Base-by-base conservation (phyloP, 2,329 filamentous ascomycete species). In the Penicillium sp. region DNA sequence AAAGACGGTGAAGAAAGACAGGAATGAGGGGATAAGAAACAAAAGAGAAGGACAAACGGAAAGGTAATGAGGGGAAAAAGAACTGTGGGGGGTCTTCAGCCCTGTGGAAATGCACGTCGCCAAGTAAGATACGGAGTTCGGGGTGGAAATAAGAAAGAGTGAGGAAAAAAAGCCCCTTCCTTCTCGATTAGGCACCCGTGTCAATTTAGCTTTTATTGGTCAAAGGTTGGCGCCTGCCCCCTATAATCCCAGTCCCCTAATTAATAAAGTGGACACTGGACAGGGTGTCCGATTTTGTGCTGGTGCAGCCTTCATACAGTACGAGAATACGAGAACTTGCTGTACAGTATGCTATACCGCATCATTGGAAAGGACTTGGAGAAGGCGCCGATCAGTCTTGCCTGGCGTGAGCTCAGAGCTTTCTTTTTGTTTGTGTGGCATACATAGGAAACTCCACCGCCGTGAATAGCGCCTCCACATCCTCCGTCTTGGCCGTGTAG, bases 401-500 rank as follows among this genome's bases (percentile, higher is more conserved):
- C 19, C 49, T 14, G 14, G 19, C 7, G 14, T 37, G 22, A 16
- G 36, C 19, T 51, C 6, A 11, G 9, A 35, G 49, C 36, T 37
- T 39, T 11, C 22, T 40, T 36, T 4, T 19, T 36, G 10, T 13
- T 35, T 18, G 24, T 52, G 36, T 41, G 41, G 41, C 69, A 57
- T 75, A 77, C 73, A 75, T 73, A 51, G 69, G 44, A 55, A 74
- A 76, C 49, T 70, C 67, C 33, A 74, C 75, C 22, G 75, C 73
- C 22, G 71, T 69, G 68, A 85, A 83, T 40, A 85, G 69, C 11
- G 70, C 69, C 65, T 80, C 74, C 46, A 85, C 77, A 69, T 85
- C 82, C 60, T 79, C 73, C 49, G 74, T 70, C 66, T 82, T 81
- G n/a, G 82, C 82, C 52, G 78, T 78, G 66, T 85, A 85, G 1